A percentile compares a stretch with the other conserved stretches of the same genome.
These are phyloP conservation scores for Lepidium aucheri DNA, from an alignment of 345 rosid species.

Conservation along the genomic window DNA sequence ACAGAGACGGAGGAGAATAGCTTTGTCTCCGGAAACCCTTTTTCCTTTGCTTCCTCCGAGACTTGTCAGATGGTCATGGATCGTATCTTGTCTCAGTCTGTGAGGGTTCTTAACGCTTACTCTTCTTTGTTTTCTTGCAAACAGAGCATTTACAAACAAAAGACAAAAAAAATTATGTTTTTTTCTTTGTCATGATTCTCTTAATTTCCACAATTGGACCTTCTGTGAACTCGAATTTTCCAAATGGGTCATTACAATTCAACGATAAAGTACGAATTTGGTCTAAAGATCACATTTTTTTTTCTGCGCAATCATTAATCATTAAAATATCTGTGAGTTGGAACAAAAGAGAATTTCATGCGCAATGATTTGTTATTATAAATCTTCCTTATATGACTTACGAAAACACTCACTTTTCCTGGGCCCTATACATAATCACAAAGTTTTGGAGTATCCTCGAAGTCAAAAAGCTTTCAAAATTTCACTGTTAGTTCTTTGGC, in stretches of 20 bases:
- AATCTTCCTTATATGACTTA: too few species aligned
- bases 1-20: constrained; percentile 39
- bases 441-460: constrained; percentile 12
- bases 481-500: constrained; percentile 6
- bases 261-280: neutral
- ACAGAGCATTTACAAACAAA: constrained; percentile 14
- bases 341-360: neutral
- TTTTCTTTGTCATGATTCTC: neutral
- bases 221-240: neutral
- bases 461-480: constrained; percentile 15
- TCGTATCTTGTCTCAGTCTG: constrained; percentile 90
- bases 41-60: constrained; percentile 75
- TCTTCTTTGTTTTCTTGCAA: neutral
- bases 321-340: neutral
- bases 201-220: neutral
- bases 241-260: neutral
- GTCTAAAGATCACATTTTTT: constrained; percentile 1
- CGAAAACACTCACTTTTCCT: neutral
- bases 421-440: constrained; percentile 14
- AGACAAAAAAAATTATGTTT: neutral
- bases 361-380: constrained; percentile 19
- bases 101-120: constrained; percentile 32
- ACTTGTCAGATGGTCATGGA: constrained; percentile 91
- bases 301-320: neutral
- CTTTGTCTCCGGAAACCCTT: constrained; percentile 64